phyloP scores from a whole-genome alignment of 2,329 filamentous ascomycete genomes.

The Fusarium verticillioides region DNA sequence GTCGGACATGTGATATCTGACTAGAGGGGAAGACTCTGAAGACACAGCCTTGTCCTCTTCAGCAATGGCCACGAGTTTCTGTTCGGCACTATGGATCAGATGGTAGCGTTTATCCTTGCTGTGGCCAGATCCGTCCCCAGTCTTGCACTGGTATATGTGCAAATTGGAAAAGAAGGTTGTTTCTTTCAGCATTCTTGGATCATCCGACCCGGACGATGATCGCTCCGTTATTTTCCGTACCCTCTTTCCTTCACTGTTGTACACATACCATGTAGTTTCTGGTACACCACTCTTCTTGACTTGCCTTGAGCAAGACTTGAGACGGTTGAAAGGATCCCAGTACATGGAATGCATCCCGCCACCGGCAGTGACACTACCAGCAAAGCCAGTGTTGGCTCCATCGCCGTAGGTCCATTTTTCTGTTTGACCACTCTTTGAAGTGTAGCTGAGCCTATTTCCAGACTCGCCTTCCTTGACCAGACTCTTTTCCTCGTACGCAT shows the following conservation, averaged over 20 bases:
- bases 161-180: rapidly evolving
- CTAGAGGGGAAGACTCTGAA: rapidly evolving
- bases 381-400: rapidly evolving
- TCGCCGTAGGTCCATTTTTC: background rate
- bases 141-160: background rate
- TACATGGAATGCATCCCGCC: background rate
- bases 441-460: background rate
- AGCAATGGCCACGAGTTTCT: background rate
- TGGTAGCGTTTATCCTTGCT: background rate
- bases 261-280: too few relatives aligned
- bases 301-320: background rate
- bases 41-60: background rate
- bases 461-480: background rate
- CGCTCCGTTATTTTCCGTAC: too few relatives aligned
- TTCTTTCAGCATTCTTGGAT: background rate
- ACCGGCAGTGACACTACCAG: background rate
- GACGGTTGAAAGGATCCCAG: background rate
- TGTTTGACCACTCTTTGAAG: background rate
- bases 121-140: background rate
- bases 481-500: background rate
- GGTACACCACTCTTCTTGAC: background rate
- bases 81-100: rapidly evolving
- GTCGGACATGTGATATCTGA: background rate
- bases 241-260: too few relatives aligned
- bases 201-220: rapidly evolving